These are phyloP conservation scores for Pythium myriotylum DNA, from an alignment of 352 stramenopile species.

Conservation along the genomic window DNA sequence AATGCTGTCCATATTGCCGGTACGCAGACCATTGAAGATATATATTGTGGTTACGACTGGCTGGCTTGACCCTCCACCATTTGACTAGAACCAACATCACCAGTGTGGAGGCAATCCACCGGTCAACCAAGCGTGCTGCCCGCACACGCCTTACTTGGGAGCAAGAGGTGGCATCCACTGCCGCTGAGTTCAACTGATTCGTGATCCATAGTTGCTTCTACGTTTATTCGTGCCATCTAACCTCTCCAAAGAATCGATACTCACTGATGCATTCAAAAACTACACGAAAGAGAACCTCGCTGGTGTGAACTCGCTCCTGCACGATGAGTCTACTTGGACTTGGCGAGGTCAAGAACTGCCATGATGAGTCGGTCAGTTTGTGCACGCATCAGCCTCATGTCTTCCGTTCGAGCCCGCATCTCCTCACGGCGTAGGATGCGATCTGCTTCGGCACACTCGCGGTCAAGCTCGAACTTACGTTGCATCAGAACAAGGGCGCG, in stretches of 20 bases:
- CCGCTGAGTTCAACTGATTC: not conserved
- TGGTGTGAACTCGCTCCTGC: not conserved
- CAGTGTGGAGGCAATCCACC: conserved; percentile 22
- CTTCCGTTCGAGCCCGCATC: conserved; percentile 2
- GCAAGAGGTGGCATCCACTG: conserved; percentile 5
- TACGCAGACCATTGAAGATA: conserved; percentile 9
- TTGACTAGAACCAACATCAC: conserved; percentile 29
- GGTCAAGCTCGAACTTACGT: conserved; percentile 22
- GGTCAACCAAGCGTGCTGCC: conserved; percentile 29
- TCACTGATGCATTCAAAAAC: not conserved
- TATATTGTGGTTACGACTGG: not conserved
- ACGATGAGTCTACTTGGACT: conserved; percentile 7
- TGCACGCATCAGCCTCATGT: conserved; percentile 17
- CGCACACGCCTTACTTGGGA: conserved; percentile 17
- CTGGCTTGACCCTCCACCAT: no score
- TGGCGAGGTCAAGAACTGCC: conserved; percentile 6
- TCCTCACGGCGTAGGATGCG: conserved; percentile 20
- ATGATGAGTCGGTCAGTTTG: conserved; percentile 21
- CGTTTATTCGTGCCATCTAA: not conserved
- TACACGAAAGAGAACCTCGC: no score
- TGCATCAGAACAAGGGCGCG: conserved; percentile 9
- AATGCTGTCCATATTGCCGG: conserved; percentile 73
- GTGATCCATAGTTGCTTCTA: not conserved
- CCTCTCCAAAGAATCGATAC: not conserved
- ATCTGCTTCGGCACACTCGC: conserved; percentile 5